Evolutionary conservation across 176 grass and related monocot genomes (phyloP).

Genomic region (Ampelocalamus luodianensis): DNA sequence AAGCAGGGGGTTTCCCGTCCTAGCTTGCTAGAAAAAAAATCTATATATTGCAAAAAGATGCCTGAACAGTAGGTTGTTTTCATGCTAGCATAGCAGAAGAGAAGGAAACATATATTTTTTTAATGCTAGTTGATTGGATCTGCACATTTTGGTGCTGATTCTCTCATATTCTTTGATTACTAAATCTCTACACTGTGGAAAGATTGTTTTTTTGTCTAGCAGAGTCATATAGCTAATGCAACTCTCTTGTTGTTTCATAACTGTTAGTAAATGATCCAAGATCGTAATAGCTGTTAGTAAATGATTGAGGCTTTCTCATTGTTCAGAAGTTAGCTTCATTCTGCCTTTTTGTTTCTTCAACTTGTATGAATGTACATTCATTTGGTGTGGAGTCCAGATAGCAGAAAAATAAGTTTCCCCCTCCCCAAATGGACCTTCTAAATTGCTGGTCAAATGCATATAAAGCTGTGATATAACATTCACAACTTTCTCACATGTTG

Average conservation of each 20-base stretch:
- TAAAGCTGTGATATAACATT: too few species aligned
- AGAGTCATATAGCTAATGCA: background rate
- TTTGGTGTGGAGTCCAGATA: background rate
- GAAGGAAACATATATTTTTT: background rate
- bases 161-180: background rate
- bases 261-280: too few species aligned
- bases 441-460: background rate
- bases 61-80: background rate
- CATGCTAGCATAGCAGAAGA: background rate
- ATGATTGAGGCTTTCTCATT: conserved; percentile 9
- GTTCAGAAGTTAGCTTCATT: conserved; percentile 11
- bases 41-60: conserved; percentile 9
- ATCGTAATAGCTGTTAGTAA: too few species aligned
- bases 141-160: background rate
- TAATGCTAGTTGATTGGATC: background rate
- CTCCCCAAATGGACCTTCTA: background rate
- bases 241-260: background rate
- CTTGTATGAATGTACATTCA: background rate
- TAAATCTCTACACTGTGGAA: background rate
- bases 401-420: background rate
- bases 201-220: background rate
- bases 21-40: background rate
- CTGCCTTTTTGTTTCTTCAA: background rate
- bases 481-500: too few species aligned
- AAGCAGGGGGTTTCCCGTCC: background rate